Evolutionary conservation across 306 rosid genomes (phyloP), one percentile per base, ranked within the genome.

Genomic region (Trifolium fragiferum): DNA sequence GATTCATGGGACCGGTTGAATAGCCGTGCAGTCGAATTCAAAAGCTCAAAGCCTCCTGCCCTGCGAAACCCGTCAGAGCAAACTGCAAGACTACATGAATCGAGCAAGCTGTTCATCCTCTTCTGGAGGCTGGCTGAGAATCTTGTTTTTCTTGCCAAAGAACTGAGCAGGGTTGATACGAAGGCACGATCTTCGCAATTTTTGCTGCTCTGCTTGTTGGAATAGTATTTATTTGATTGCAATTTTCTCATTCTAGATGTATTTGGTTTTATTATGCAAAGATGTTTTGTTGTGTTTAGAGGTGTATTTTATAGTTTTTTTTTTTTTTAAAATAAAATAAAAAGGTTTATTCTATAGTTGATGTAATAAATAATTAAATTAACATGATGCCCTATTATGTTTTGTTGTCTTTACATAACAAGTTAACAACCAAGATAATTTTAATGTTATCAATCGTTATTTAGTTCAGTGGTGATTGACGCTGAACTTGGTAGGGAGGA

Each of bases 11-110:
- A 25, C 54, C 40, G 79, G 68, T 80, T 77, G 74, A 71, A 41
- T 76, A 63, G 72, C 7, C 41, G 53, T 41, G 84, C 80, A 51
- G 84, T 83, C 66, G 63, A 66, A 73, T 74, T 74, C 82, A 72
- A 82, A 85, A 79, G 75, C 82, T 74, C 70, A 68, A 76, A 69
- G 84, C 70, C 53, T n/a, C 66, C 50, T 75, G 68, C 67, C 69
- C 62, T 75, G 70, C 75, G 18, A 77, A 76, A 71, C 82, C 79
- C 32, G 70, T 74, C 76, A 67, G 67, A 74, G 75, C 49, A 65
- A 59, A 77, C 86, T 81, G 80, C 83, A 66, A 55, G 74, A 21
- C 58, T 46, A 4, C 76, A 10, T 57, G 78, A 62, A 12, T 43
- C 32, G 63, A 62, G 60, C 72, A 67, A 58, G 68, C 75, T 41